Evolutionary conservation across 2,329 filamentous ascomycete species (phyloP), one percentile per base, ranked within the genome.

Genomic region (Xylariales sp.): DNA sequence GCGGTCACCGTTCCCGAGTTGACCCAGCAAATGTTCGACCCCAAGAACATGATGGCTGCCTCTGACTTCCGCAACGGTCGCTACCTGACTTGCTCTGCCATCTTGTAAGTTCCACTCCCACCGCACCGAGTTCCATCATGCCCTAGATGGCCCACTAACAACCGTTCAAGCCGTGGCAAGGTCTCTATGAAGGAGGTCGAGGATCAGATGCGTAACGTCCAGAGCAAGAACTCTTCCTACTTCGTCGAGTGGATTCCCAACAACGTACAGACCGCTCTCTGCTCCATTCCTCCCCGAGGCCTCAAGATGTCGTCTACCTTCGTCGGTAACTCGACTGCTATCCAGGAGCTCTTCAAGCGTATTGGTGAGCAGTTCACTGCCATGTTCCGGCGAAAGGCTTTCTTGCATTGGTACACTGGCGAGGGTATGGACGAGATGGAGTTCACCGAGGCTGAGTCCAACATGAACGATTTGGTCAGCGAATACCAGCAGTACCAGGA

Each of bases 381-480:
- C 68, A 98, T 98, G 93, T 98, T 98, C 86, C 83, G 93, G 76
- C 89, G 93, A 76, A 98, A 97, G 87, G 93, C 93, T 84, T 98
- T 98, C 89, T 88, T 98, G 82, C 93, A 97, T 80, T 98, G 93
- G 93, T 98, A 98, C 78, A 98, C 93, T 82, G 90, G 90, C 65
- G 93, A 98, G 82, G 93, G 93, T 76, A 98, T 98, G 93, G 93
- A 98, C 74, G 93, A 98, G 85, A 97, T 98, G 93, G 93, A 98
- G 78, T 98, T 98, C 80, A 98, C 93, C 66, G 93, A 98, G 82
- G 93, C 93, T 59, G 93, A 98, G 84, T 95, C 88, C 74, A 98
- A 98, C 81, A 97, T 98, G 93, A 97, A 98, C 79, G 93, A 98
- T 71, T 78, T 98, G 65, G 91, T 98, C 61, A 95, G 89, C 49